These are phyloP conservation scores for Calonectria pseudoreteaudii DNA, from an alignment of 2,329 filamentous ascomycete genomes.

Conservation along the genomic window DNA sequence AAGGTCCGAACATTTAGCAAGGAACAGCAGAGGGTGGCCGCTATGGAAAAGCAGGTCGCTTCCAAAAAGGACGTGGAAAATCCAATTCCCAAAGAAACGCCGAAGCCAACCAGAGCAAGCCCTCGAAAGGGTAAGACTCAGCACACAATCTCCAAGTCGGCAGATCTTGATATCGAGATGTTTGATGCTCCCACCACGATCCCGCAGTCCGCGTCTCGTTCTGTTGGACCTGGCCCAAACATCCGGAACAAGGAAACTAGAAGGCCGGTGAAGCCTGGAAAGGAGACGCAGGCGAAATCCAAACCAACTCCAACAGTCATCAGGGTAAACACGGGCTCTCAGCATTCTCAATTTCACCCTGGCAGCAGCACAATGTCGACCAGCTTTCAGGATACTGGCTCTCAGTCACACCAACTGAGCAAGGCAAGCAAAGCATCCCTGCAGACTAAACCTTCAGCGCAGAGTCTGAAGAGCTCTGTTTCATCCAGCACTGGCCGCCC, in stretches of 20 bases:
- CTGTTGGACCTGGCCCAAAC: constrained; percentile 59
- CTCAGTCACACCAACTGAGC: constrained; percentile 59
- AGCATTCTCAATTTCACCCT: constrained; percentile 69
- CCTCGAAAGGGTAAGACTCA: constrained; percentile 62
- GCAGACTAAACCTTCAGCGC: constrained; percentile 66
- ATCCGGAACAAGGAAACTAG: constrained; percentile 66
- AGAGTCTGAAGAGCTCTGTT: constrained; percentile 69
- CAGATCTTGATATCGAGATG: constrained; percentile 65
- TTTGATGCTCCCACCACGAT: constrained; percentile 64
- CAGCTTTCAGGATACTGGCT: constrained; percentile 62
- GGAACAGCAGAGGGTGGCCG: constrained; percentile 66
- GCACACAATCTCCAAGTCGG: constrained; percentile 39
- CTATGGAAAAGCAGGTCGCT: constrained; percentile 65
- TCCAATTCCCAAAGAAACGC: constrained; percentile 52
- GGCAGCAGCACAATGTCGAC: constrained; percentile 69
- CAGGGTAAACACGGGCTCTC: constrained; percentile 75
- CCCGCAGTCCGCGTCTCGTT: constrained; percentile 69
- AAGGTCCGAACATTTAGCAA: constrained; percentile 72
- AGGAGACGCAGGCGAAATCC: constrained; percentile 67
- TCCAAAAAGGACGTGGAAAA: constrained; percentile 66
- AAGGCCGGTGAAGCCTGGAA: constrained; percentile 71
- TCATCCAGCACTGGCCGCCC: constrained; percentile 69
- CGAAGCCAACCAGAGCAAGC: constrained; percentile 61
- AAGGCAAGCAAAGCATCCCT: constrained; percentile 77
- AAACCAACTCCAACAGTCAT: constrained; percentile 79